A percentile compares a stretch with the other conserved stretches of the same genome.
These are phyloP conservation scores for Gaultheria prostrata DNA, from an alignment of 148 eudicot genomes.

Conservation along the genomic window DNA sequence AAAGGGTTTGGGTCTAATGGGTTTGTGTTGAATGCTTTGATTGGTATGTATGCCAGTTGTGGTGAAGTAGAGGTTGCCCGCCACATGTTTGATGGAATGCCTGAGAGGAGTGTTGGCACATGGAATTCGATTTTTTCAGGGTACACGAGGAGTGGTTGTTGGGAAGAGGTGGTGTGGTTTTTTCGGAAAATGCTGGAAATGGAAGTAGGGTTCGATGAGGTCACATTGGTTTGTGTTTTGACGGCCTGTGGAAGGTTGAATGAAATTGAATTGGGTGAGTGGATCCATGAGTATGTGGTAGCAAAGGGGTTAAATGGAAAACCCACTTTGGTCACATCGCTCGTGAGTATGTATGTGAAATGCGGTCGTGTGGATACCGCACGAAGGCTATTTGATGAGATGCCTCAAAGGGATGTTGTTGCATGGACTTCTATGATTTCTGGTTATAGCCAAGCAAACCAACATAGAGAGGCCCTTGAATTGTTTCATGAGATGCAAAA, in stretches of 20 bases:
- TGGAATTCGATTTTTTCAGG: constrained; percentile 41
- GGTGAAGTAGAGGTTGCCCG: constrained; percentile 32
- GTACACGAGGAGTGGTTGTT: constrained; percentile 28
- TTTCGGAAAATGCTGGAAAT: constrained; percentile 27
- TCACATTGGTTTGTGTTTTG: constrained; percentile 37
- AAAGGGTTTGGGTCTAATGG: constrained; percentile 19
- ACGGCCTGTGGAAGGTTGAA: constrained; percentile 35
- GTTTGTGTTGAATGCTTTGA: constrained; percentile 33
- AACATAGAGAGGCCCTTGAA: constrained; percentile 33
- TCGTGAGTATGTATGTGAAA: constrained; percentile 42
- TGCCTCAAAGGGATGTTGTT: constrained; percentile 33
- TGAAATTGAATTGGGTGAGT: constrained; percentile 36
- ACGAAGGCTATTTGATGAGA: constrained; percentile 29
- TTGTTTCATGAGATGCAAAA: constrained; percentile 41
- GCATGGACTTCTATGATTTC: constrained; percentile 52
- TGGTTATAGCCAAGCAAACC: constrained; percentile 31
- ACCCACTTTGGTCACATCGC: constrained; percentile 31
- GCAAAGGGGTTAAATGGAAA: constrained; percentile 29
- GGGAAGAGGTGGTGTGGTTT: constrained; percentile 34
- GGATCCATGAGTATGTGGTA: constrained; percentile 32
- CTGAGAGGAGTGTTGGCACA: constrained; percentile 22
- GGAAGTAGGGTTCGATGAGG: constrained; percentile 27
- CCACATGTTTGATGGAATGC: constrained; percentile 32
- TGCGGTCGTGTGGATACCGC: constrained; percentile 37
- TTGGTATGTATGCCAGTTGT: constrained; percentile 34